Base-by-base conservation (phyloP, 371 early-diverging fungal genomes). In the Phascolomyces articulosus region DNA sequence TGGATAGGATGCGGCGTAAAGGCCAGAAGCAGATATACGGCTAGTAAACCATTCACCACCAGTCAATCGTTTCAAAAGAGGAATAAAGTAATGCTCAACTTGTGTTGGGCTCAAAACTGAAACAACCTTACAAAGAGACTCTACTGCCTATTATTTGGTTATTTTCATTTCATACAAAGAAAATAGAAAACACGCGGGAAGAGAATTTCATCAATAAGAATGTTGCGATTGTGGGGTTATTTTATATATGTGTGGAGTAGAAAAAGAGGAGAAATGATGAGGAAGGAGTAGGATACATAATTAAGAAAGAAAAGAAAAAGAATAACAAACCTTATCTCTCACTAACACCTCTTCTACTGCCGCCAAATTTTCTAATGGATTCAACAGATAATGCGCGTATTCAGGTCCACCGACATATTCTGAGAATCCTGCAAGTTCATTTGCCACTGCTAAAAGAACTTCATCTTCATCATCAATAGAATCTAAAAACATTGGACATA, bases 381-480 rank as follows among this genome's bases (percentile, higher is more conserved):
- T 84, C 55, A 99, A 78, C 23, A 99, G 86, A 64, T 91, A 81
- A 73, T 94, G 94, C 6, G 91, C 95, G 73, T 88, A 90, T 57
- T 87, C 86, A 18, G 91, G 87, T 10, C 98, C 97, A 38, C 98
- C 98, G 38, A 98, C 91, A 68, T 90, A 92, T 60, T 95, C 93
- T 41, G 93, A 87, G 70, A 99, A 95, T 67, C 87, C 82, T 26
- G 95, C 97, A 26, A 99, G 84, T 62, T 96, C 95, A 68, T 95
- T 95, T 27, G 99, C 98, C 40, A 99, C 84, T 38, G 95, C 94
- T 28, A 95, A 70, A 62, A 99, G 77, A 31, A 98, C 91, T 76
- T 97, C 98, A 77, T 97, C 98, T 71, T 97, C 98, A 71, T 98
- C 98, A 76, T 98, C 98, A 71, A 97, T 93, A 18, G 98, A 97